Evolutionary conservation across 2,329 filamentous ascomycete species (phyloP).

Genomic region (Ramichloridium luteum): DNA sequence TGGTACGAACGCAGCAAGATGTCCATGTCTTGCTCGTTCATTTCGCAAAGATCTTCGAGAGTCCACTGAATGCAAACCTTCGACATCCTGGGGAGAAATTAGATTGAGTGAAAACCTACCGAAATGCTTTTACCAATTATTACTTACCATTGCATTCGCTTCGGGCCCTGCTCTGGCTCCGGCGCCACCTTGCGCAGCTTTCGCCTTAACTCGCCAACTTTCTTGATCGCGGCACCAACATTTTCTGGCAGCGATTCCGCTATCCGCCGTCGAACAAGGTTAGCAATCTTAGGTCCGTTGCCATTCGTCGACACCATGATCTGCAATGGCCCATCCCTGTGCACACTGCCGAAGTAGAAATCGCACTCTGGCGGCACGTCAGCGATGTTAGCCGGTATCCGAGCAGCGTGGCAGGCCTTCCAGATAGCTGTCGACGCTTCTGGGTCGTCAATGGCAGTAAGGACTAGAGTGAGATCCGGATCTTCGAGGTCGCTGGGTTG

Average conservation of each 20-base stretch:
- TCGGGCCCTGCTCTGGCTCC: conserved; percentile 58
- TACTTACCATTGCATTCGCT: conserved; percentile 75
- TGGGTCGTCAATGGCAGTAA: conserved; percentile 87
- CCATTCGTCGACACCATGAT: conserved; percentile 99
- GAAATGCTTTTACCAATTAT: background rate
- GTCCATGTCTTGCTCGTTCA: conserved; percentile 74
- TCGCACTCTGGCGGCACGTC: conserved; percentile 95
- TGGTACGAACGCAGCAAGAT: conserved; percentile 65
- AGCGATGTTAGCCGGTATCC: conserved; percentile 86
- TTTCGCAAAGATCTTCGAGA: conserved; percentile 69
- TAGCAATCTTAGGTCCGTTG: conserved; percentile 83
- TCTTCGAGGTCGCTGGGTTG: conserved; percentile 73
- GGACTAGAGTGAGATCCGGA: conserved; percentile 61
- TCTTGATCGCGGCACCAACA: conserved; percentile 72
- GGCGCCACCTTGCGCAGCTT: conserved; percentile 71
- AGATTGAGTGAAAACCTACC: background rate
- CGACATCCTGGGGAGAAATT: conserved; percentile 56
- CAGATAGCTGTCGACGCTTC: conserved; percentile 82
- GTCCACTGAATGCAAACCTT: conserved; percentile 78
- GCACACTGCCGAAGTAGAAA: conserved; percentile 94
- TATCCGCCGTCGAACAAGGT: conserved; percentile 72
- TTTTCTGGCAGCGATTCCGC: conserved; percentile 63
- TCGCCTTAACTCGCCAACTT: conserved; percentile 66
- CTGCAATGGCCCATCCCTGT: conserved; percentile 88
- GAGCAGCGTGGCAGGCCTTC: conserved; percentile 78